Base-by-base conservation (phyloP, 225 moss, liverwort and hornwort species). In the Anthoceros angustus region DNA sequence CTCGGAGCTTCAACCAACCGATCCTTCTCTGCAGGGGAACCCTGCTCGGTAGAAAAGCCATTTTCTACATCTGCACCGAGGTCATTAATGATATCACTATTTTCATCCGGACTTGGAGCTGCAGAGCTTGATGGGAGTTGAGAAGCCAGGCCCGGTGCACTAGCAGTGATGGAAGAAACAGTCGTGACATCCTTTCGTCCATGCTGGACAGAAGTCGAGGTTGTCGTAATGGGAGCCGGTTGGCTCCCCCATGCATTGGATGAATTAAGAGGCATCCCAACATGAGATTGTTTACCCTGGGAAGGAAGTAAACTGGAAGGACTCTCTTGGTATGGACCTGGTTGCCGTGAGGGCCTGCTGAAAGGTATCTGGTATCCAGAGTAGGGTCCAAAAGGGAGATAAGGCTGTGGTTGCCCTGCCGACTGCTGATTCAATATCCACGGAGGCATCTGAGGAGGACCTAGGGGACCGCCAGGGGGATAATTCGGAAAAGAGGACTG, bases 1-100 rank as follows among this genome's bases (percentile, higher is more conserved):
- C 77, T 70, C 38, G 63, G 74, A 76, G 66, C 66, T 40, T 64
- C 82, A 21, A 67, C 67, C 16, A 70, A 73, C 42, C 66, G 10
- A 70, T 69, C 72, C 62, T 74, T 83, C 14, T 69, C 72, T 65
- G 64, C 23, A 15, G 18, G 12, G 18, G 14, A 55, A 7, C 0
- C 55, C 7, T 55, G 55, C n/a, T 55, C 55, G n/a, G 6, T 55
- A 7, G 14, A 18, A 2, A 15, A 2, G n/a, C 23, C n/a, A 55
- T 7, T 55, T 55, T 23, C 23, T 20, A 18, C 55, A 20, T 55
- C 55, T 7, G 55, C 8, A 1, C 7, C 0, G 32, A 32, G 55
- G 55, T 55, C 55, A 15, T 55, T 55, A 7, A 20, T 55, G n/a
- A 15, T 23, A 18, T 55, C n/a, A 55, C 10, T 55, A 5, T 23